These are phyloP conservation scores for Mortierella sp. DNA, from an alignment of 371 early-diverging fungal genomes.

Conservation along the genomic window DNA sequence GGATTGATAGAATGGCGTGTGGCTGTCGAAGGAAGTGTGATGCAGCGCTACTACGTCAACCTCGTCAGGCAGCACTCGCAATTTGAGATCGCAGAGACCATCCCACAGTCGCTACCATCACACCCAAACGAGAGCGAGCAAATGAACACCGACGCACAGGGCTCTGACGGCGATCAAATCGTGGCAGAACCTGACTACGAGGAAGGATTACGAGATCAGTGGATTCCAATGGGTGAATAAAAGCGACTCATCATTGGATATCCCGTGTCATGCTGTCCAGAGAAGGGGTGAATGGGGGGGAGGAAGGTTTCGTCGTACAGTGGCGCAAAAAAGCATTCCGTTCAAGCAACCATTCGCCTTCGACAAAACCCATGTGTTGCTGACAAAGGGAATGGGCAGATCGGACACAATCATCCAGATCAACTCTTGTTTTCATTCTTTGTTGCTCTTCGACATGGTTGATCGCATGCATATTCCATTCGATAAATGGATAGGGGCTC, in stretches of 20 bases:
- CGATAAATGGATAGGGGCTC: too few relatives aligned
- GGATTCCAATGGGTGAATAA: slow-evolving; percentile 55
- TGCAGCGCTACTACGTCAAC: slow-evolving; percentile 90
- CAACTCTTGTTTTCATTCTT: background rate
- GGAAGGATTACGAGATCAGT: slow-evolving; percentile 48
- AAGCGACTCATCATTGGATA: slow-evolving; percentile 8
- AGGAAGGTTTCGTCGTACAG: too few relatives aligned
- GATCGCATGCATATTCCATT: too few relatives aligned
- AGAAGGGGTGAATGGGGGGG: background rate
- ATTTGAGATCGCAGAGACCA: slow-evolving; percentile 45
- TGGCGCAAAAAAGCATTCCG: too few relatives aligned
- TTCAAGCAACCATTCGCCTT: background rate
- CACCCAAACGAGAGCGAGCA: slow-evolving; percentile 17
- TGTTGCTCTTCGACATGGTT: background rate
- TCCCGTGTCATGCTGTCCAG: background rate
- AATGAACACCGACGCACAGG: slow-evolving; percentile 17
- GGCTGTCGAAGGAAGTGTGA: slow-evolving; percentile 72
- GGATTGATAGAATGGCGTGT: slow-evolving; percentile 91
- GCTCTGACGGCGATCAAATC: slow-evolving; percentile 23
- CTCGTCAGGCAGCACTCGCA: slow-evolving; percentile 77
- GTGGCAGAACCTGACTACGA: slow-evolving; percentile 40
- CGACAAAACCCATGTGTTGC: too few relatives aligned
- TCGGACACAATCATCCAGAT: too few relatives aligned
- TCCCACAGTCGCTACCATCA: slow-evolving; percentile 16
- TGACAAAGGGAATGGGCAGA: too few relatives aligned